Percentiles rank a stretch among this genome's conserved stretches.
phyloP scores from a whole-genome alignment of 768 basidiomycete species.

The Lyophyllum shimeji region DNA sequence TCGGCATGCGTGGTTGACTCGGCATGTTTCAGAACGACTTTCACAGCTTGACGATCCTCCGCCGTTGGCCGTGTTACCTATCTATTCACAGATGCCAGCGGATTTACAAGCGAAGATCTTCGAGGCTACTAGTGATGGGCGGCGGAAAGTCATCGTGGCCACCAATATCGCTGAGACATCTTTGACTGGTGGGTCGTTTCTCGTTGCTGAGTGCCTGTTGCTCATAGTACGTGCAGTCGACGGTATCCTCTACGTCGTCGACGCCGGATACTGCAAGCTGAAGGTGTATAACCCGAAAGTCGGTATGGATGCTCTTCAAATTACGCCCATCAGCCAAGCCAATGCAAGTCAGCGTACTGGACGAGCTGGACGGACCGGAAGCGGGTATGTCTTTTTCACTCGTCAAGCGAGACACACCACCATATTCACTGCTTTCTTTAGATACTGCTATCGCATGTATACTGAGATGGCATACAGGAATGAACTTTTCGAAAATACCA shows the following conservation, averaged over 20 bases:
- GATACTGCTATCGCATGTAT: constrained; percentile 94
- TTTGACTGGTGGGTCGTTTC: constrained; percentile 66
- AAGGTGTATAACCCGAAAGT: constrained; percentile 99
- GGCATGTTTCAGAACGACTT: constrained; percentile 68
- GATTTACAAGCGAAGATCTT: constrained; percentile 99
- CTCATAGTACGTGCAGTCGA: constrained; percentile 60
- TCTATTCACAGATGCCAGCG: constrained; percentile 99
- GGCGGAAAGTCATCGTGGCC: constrained; percentile 96
- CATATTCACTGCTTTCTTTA: constrained; percentile 25
- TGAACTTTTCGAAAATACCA: constrained; percentile 93
- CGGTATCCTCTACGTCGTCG: constrained; percentile 96
- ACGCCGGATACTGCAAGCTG: constrained; percentile 94
- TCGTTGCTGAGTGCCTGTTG: constrained; percentile 3
- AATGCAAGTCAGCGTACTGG: constrained; percentile 97
- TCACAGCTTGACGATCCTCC: constrained; percentile 90
- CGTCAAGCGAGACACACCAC: not conserved
- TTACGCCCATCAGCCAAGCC: constrained; percentile 98
- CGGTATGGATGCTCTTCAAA: constrained; percentile 98
- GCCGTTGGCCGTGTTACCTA: constrained; percentile 88
- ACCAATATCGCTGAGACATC: constrained; percentile 99
- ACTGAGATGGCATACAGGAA: constrained; percentile 97
- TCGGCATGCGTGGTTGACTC: not conserved
- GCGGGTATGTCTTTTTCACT: constrained; percentile 60
- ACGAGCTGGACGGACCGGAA: constrained; percentile 94
- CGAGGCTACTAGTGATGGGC: constrained; percentile 88